Conservation (phyloP, 306 rosid species). For the Abrus precatorius region DNA sequence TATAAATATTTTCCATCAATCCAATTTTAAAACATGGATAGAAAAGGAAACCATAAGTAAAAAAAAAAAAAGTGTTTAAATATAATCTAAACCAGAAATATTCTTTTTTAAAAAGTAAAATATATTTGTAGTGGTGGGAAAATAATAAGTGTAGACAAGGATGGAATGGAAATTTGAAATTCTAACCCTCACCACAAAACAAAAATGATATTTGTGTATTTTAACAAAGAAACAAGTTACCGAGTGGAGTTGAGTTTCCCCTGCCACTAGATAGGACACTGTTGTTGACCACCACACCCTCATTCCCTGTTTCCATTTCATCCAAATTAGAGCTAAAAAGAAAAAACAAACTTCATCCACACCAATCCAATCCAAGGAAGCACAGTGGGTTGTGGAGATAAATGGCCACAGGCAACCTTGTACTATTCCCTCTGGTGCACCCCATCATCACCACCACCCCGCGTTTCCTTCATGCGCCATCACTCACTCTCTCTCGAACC, state of each 20-base stretch:
- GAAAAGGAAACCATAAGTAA: too few species aligned
- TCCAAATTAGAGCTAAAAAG: too few species aligned
- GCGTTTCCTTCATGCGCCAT: not conserved
- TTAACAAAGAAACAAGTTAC: too few species aligned
- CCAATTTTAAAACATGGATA: too few species aligned
- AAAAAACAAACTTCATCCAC: not conserved
- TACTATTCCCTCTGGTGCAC: not conserved
- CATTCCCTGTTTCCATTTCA: too few species aligned
- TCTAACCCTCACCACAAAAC: not conserved
- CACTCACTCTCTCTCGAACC: not conserved
- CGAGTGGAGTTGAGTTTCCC: not conserved
- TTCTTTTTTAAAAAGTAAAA: too few species aligned
- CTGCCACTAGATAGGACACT: constrained; percentile 1
- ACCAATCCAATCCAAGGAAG: constrained; percentile 14
- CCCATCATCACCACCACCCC: not conserved
- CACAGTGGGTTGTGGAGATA: not conserved
- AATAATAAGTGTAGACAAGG: too few species aligned
- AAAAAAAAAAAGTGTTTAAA: not conserved
- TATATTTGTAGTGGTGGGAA: too few species aligned
- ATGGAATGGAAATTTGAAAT: too few species aligned
- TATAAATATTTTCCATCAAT: too few species aligned
- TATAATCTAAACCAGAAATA: too few species aligned
- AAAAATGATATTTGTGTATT: too few species aligned
- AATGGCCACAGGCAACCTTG: constrained; percentile 46
- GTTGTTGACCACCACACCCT: not conserved